A percentile compares a stretch with the other conserved stretches of the same genome.
Conservation (phyloP, 2,329 filamentous ascomycete genomes). For the Septoria petroselini region DNA sequence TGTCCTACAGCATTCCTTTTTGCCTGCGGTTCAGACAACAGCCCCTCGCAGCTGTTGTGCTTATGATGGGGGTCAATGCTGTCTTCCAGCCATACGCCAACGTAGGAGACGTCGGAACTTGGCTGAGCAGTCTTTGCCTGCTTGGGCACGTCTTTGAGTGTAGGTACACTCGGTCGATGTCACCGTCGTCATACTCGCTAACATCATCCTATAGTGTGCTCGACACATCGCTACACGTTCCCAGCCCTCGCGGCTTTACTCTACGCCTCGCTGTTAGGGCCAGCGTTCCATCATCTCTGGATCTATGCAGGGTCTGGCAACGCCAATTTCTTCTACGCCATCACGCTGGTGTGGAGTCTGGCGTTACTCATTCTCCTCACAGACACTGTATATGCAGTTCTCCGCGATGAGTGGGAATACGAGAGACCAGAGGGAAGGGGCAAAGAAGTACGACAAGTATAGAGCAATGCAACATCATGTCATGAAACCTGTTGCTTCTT, state of each 20-base stretch:
- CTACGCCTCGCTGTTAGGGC: conserved; percentile 84
- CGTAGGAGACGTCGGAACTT: conserved; percentile 83
- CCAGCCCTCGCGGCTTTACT: conserved; percentile 77
- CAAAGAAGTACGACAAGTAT: conserved; percentile 79
- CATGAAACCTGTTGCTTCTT: too few species aligned
- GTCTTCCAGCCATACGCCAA: conserved; percentile 98
- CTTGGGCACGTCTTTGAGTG: conserved; percentile 87
- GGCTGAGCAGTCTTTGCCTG: conserved; percentile 75
- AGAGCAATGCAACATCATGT: not conserved
- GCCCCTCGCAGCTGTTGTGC: conserved; percentile 78
- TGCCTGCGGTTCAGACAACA: conserved; percentile 79
- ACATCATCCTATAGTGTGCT: conserved; percentile 60
- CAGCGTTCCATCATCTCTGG: conserved; percentile 96
- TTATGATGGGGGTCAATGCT: conserved; percentile 84
- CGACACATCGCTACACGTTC: conserved; percentile 71
- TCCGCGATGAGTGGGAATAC: conserved; percentile 91
- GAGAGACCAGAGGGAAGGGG: conserved; percentile 87
- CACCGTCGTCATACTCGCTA: conserved; percentile 3
- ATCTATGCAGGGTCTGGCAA: conserved; percentile 97
- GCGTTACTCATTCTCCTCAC: conserved; percentile 82
- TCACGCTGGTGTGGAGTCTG: conserved; percentile 96
- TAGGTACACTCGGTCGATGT: conserved; percentile 44
- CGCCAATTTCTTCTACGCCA: conserved; percentile 99
- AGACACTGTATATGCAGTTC: conserved; percentile 80
- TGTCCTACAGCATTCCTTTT: conserved; percentile 82